These are phyloP conservation scores for Lactarius tabidus DNA, from an alignment of 768 basidiomycete genomes.

Conservation along the genomic window DNA sequence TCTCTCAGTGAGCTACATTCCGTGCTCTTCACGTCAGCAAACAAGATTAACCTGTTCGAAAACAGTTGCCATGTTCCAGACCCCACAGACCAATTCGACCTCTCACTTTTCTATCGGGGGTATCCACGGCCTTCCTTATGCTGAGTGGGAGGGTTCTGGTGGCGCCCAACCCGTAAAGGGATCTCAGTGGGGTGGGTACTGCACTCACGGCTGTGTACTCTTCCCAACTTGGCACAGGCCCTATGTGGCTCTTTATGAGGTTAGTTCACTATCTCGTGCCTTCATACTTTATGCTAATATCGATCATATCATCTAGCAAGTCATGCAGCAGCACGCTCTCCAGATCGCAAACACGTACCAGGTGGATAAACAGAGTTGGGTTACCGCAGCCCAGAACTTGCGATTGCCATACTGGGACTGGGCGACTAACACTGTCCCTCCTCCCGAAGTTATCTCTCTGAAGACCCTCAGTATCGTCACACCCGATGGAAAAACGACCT, in stretches of 20 bases:
- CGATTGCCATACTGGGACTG: conserved; percentile 52
- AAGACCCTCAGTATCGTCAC: conserved; percentile 35
- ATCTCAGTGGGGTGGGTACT: conserved; percentile 43
- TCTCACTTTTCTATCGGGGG: conserved; percentile 47
- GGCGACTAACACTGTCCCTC: conserved; percentile 40
- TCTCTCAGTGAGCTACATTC: conserved; percentile 40
- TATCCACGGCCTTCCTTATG: conserved; percentile 50
- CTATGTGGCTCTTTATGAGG: conserved; percentile 50
- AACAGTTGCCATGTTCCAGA: conserved; percentile 33
- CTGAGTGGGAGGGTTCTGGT: conserved; percentile 42
- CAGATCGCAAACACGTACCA: conserved; percentile 41
- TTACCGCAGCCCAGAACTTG: conserved; percentile 35
- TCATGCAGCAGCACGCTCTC: conserved; percentile 39
- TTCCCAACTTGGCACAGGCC: conserved; percentile 58
- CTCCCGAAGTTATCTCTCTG: conserved; percentile 38
- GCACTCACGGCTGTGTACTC: conserved; percentile 49
- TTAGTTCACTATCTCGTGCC: conserved; percentile 26
- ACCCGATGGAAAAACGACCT: conserved; percentile 31
- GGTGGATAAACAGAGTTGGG: conserved; percentile 30
- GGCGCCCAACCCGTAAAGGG: conserved; percentile 28
- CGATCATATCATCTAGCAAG: conserved; percentile 38
- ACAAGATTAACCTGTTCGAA: neutral
- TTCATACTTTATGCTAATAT: neutral
- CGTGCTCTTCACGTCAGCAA: neutral
- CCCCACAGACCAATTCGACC: conserved; percentile 31